Evolutionary conservation across 2,329 filamentous ascomycete species (phyloP).

Genomic region (Fusarium nelsonii): DNA sequence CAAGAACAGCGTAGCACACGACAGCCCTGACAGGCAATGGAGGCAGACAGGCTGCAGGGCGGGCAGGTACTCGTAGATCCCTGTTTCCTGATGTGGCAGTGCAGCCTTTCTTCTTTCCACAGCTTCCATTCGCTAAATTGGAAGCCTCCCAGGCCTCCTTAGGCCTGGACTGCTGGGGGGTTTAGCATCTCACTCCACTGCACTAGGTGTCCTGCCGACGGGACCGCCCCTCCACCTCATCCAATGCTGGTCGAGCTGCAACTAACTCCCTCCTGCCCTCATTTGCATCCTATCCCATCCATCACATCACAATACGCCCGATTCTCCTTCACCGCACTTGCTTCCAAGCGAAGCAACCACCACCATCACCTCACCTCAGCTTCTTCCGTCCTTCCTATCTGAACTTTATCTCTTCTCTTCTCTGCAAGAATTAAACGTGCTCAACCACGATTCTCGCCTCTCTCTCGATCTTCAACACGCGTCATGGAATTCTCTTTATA

Average conservation of each 20-base stretch:
- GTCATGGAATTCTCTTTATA: constrained; percentile 42
- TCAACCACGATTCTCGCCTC: constrained; percentile 46
- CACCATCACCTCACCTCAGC: constrained; percentile 5
- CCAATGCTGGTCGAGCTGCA: constrained; percentile 20
- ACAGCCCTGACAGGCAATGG: constrained; percentile 4
- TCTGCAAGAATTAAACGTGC: constrained; percentile 37
- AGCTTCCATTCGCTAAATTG: constrained; percentile 16
- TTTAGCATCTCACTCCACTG: constrained; percentile 19
- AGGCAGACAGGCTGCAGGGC: constrained; percentile 6
- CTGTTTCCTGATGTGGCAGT: constrained; percentile 39
- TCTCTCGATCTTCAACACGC: constrained; percentile 32
- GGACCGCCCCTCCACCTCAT: constrained; percentile 37
- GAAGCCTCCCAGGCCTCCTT: constrained; percentile 1
- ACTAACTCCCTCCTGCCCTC: constrained; percentile 26
- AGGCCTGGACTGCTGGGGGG: not conserved
- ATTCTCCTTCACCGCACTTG: constrained; percentile 41
- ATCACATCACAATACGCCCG: constrained; percentile 37
- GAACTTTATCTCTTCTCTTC: constrained; percentile 4
- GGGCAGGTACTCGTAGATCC: constrained; percentile 15
- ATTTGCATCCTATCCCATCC: constrained; percentile 25
- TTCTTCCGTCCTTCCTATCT: constrained; percentile 18
- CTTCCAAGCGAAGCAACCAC: constrained; percentile 20
- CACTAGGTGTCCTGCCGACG: constrained; percentile 29
- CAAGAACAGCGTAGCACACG: constrained; percentile 24
- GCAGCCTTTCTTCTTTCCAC: constrained; percentile 21